A percentile compares a stretch with the other conserved stretches of the same genome.
phyloP scores from a whole-genome alignment of 345 rosid species.

The Aquilaria yunnanensis region DNA sequence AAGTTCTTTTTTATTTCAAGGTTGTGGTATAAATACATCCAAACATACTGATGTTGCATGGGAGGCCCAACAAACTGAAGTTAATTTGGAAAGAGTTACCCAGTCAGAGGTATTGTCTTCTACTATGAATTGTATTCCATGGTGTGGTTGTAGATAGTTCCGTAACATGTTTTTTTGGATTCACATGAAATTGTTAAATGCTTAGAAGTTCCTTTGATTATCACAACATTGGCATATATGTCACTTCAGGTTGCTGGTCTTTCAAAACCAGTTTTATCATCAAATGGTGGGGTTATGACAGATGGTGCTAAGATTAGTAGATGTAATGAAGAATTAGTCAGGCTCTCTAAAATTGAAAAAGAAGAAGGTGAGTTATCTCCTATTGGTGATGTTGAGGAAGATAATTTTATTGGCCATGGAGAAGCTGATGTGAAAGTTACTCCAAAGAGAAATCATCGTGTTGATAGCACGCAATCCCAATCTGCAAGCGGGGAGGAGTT shows the following conservation, averaged over 20 bases:
- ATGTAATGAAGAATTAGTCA: conserved; percentile 32
- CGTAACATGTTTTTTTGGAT: too few species aligned
- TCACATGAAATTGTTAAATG: neutral
- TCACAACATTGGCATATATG: neutral
- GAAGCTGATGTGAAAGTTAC: conserved; percentile 29
- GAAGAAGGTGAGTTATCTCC: conserved; percentile 96
- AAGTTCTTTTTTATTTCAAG: conserved; percentile 20
- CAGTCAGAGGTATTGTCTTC: conserved; percentile 35
- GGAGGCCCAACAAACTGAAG: conserved; percentile 23
- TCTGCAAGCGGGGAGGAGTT: conserved; percentile 32
- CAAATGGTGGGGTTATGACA: conserved; percentile 18
- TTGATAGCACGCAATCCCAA: conserved; percentile 25
- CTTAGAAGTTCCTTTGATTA: neutral
- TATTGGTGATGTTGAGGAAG: conserved; percentile 63
- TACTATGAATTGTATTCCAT: neutral
- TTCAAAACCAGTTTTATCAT: conserved; percentile 22
- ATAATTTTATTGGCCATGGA: conserved; percentile 48
- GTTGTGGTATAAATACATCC: conserved; percentile 29
- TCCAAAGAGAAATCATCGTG: conserved; percentile 30
- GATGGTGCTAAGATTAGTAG: conserved; percentile 13
- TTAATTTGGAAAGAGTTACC: conserved; percentile 28
- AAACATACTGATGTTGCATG: conserved; percentile 24
- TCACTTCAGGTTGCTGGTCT: conserved; percentile 34
- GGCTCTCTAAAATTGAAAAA: conserved; percentile 58
- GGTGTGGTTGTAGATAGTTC: too few species aligned